Evolutionary conservation across 306 rosid genomes (phyloP), one percentile per base, ranked within the genome.

Genomic region (Sechiopsis laciniata): DNA sequence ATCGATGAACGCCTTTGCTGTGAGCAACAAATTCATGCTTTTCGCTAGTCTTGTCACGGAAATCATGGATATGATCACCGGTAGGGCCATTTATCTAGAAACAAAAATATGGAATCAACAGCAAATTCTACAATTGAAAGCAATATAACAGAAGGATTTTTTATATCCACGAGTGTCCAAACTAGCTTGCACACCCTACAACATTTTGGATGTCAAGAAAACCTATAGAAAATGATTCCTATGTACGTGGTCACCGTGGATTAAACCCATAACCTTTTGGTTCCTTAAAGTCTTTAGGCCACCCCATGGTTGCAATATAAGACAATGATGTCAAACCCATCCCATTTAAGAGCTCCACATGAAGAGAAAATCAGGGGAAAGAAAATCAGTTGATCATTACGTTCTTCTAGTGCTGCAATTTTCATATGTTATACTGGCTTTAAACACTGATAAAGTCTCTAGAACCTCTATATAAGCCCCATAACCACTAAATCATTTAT

Each of bases 1-100:
- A 90, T 7, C 77, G 88, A 75, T 93, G 80, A 11, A 79, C 71
- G 26, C 98, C 96, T 48, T 70, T 78, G 2, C 71, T 37, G 20
- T 22, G 73, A 77, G 88, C 82, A 46, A 81, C 82, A 70, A 90
- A 87, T 12, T 93, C 96, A 3, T 78, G 79, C 76, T 84, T 93
- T 22, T 93, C 98, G 8, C 83, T 90, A 17, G 78, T 79, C 79
- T 66, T 84, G 80, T 84, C 91, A 16, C 75, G 86, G 60, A 80
- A 76, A 65, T 90, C 96, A 4, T 80, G 85, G 61, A 92, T 17
- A 29, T 88, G 96, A 42, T 95, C 99, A 1, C 89, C 91, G 48
- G 72, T 15, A 59, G 99, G 99, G 16, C 97, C 99, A 78, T 89
- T 95, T 11, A 91, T 78, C 97, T 95, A 78, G 53, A 13, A 56